Percentiles rank a stretch among this genome's conserved stretches.
Evolutionary conservation across 202 grass and related monocot species (phyloP).

Genomic region (Elaeis oleifera): DNA sequence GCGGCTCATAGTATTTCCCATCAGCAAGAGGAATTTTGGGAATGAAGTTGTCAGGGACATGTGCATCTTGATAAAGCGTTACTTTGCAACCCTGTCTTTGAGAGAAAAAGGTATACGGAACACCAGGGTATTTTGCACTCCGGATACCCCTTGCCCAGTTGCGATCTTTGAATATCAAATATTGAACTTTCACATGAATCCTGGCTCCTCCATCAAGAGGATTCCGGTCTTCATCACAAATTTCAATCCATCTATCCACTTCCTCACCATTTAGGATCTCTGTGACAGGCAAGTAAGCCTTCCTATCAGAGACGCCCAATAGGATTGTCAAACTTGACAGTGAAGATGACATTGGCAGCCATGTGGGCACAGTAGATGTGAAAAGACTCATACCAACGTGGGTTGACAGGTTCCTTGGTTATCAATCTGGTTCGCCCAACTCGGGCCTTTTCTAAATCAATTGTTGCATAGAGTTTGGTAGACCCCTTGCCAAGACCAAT

Average conservation of each 20-base stretch:
- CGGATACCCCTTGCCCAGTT: slow-evolving; percentile 52
- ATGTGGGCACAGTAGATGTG: slow-evolving; percentile 96
- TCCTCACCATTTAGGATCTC: slow-evolving; percentile 52
- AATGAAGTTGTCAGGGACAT: slow-evolving; percentile 71
- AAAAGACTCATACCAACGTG: slow-evolving; percentile 88
- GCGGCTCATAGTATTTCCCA: slow-evolving; percentile 44
- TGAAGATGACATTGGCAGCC: slow-evolving; percentile 72
- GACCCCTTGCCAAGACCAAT: slow-evolving; percentile 61
- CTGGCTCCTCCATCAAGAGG: slow-evolving; percentile 44
- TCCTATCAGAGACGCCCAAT: slow-evolving; percentile 72
- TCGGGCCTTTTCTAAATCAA: slow-evolving; percentile 71
- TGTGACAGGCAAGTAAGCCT: slow-evolving; percentile 72
- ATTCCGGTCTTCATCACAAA: slow-evolving; percentile 34
- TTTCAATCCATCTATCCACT: slow-evolving; percentile 55
- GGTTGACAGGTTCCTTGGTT: slow-evolving; percentile 60
- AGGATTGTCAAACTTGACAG: slow-evolving; percentile 66
- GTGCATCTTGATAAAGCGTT: slow-evolving; percentile 91
- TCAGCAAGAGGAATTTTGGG: slow-evolving; percentile 74
- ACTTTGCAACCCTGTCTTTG: slow-evolving; percentile 86
- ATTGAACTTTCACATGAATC: slow-evolving; percentile 62
- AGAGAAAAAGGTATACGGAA: slow-evolving; percentile 90
- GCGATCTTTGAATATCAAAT: slow-evolving; percentile 45
- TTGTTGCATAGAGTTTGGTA: slow-evolving; percentile 75
- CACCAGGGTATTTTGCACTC: slow-evolving; percentile 49
- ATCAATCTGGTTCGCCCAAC: slow-evolving; percentile 83